A percentile compares a stretch with the other conserved stretches of the same genome.
phyloP scores from a whole-genome alignment of 257 asterid genomes.

The Galeopsis tetrahit region DNA sequence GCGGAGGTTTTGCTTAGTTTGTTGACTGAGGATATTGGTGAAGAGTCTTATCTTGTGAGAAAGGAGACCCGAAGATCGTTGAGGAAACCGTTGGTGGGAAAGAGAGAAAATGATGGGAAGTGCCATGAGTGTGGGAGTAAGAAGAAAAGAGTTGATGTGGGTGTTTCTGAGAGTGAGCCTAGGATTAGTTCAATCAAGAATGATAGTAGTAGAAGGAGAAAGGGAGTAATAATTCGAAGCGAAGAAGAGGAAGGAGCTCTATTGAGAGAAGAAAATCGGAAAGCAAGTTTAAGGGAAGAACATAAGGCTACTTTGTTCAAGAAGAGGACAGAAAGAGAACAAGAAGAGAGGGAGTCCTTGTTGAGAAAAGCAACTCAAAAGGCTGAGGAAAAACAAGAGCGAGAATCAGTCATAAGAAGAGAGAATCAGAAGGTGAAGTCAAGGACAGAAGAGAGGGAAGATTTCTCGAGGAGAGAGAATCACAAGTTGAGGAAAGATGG shows the following conservation, averaged over 20 bases:
- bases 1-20: slow-evolving; percentile 83
- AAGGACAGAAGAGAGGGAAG: slow-evolving; percentile 50
- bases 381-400: slow-evolving; percentile 31
- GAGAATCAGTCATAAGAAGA: slow-evolving; percentile 32
- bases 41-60: slow-evolving; percentile 48
- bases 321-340: slow-evolving; percentile 28
- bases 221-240: slow-evolving; percentile 36
- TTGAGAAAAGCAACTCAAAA: slow-evolving; percentile 37
- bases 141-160: slow-evolving; percentile 50
- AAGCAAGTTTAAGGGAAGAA: slow-evolving; percentile 39
- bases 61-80: slow-evolving; percentile 44
- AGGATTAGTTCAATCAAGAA: slow-evolving; percentile 44
- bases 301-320: slow-evolving; percentile 18
- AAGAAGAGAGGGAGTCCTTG: slow-evolving; percentile 39
- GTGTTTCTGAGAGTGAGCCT: slow-evolving; percentile 40
- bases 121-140: slow-evolving; percentile 38
- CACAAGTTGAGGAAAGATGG: slow-evolving; percentile 64
- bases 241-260: slow-evolving; percentile 30
- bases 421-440: slow-evolving; percentile 45
- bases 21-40: slow-evolving; percentile 64
- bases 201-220: slow-evolving; percentile 44
- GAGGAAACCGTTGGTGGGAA: slow-evolving; percentile 50
- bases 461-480: slow-evolving; percentile 45
- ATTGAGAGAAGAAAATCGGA: slow-evolving; percentile 34
- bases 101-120: slow-evolving; percentile 39